Evolutionary conservation across 1,284 basidiomycete species (phyloP).

Genomic region (Trichosporon sp.): DNA sequence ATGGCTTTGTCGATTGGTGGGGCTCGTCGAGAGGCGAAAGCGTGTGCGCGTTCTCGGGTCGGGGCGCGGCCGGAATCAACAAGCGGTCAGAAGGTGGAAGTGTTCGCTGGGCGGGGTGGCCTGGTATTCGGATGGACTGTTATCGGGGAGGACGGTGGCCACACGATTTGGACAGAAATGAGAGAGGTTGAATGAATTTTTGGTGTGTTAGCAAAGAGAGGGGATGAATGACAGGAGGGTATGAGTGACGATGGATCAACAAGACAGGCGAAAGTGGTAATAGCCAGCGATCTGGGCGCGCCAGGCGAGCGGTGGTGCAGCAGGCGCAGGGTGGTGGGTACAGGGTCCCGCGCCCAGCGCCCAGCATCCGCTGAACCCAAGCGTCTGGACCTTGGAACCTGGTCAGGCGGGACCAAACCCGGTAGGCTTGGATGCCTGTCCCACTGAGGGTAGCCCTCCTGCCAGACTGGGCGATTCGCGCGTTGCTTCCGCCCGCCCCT

Average conservation of each 20-base stretch:
- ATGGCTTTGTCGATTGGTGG: neutral
- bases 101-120: neutral
- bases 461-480: neutral
- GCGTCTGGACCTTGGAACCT: no score
- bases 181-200: neutral
- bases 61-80: slow-evolving; percentile 7
- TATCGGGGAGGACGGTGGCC: neutral
- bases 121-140: neutral
- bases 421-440: neutral
- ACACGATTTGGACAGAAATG: neutral
- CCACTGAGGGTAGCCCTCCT: neutral
- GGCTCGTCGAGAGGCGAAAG: neutral
- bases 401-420: neutral
- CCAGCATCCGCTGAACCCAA: neutral
- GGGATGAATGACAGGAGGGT: no score
- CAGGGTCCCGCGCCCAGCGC: neutral
- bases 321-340: neutral
- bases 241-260: neutral
- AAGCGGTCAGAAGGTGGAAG: neutral
- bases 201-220: neutral
- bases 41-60: neutral
- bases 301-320: neutral
- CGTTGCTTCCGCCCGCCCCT: neutral
- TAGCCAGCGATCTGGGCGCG: neutral
- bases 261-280: slow-evolving; percentile 8